Conservation (phyloP, 2,329 filamentous ascomycete species). For the Colletotrichum tofieldiae region DNA sequence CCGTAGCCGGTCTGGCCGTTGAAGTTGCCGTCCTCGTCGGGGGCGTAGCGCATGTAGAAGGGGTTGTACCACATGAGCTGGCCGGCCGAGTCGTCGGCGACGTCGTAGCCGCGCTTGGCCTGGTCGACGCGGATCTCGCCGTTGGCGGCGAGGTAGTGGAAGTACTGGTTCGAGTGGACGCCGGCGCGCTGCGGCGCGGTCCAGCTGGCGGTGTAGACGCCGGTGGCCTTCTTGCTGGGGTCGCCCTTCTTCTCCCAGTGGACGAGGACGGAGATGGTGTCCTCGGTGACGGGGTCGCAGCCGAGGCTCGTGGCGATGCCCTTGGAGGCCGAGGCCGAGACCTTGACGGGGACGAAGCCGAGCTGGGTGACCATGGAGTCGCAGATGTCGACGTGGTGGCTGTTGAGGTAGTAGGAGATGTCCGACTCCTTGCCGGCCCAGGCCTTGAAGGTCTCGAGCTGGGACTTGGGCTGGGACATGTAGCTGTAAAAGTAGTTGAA, state of each 20-base stretch:
- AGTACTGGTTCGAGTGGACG: conserved; percentile 97
- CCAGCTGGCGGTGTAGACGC: conserved; percentile 95
- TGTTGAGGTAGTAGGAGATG: conserved; percentile 97
- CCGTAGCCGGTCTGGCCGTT: conserved; percentile 92
- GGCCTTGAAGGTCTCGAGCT: conserved; percentile 94
- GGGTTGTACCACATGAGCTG: conserved; percentile 91
- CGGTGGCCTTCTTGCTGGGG: conserved; percentile 81
- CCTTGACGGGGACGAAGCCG: conserved; percentile 83
- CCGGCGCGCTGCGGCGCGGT: conserved; percentile 93
- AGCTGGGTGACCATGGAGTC: conserved; percentile 87
- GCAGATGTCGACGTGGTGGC: conserved; percentile 92
- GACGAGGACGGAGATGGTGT: conserved; percentile 92
- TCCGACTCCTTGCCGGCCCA: conserved; percentile 95
- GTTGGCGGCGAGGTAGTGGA: conserved; percentile 89
- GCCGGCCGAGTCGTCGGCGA: conserved; percentile 83
- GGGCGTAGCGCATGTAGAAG: conserved; percentile 95
- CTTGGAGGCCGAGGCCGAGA: conserved; percentile 83
- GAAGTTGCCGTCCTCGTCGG: conserved; percentile 96
- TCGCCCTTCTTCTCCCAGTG: conserved; percentile 86
- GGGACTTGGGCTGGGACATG: conserved; percentile 93
- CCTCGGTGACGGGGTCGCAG: conserved; percentile 86
- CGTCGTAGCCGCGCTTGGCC: conserved; percentile 94
- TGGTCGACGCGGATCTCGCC: conserved; percentile 94
- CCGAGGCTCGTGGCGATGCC: conserved; percentile 85
- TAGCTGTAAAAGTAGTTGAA: conserved; percentile 99